Conservation (phyloP, 495 filamentous ascomycete genomes). For the Penicillium canescens region DNA sequence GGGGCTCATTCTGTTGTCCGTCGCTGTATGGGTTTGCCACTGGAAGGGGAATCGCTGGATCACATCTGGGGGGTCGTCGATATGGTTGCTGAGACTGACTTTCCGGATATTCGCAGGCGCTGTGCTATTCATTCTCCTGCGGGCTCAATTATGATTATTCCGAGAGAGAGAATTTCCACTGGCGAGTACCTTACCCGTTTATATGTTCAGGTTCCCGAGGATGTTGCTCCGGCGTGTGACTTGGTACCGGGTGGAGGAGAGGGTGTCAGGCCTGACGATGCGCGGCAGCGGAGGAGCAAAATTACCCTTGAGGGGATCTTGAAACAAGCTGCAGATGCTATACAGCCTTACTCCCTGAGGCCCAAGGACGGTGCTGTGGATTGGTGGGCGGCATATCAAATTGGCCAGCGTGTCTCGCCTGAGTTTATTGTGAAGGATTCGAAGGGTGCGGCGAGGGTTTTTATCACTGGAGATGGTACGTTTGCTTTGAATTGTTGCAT, state of each 20-base stretch:
- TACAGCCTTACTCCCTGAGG: slow-evolving; percentile 37
- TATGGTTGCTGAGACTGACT: slow-evolving; percentile 34
- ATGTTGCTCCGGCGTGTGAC: no score
- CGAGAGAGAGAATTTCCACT: slow-evolving; percentile 26
- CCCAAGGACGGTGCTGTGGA: slow-evolving; percentile 19
- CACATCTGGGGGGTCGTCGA: slow-evolving; percentile 44
- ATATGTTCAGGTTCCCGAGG: slow-evolving; percentile 51
- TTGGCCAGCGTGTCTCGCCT: slow-evolving; percentile 35
- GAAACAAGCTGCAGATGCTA: slow-evolving; percentile 25
- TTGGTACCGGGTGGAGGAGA: no score
- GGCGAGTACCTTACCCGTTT: slow-evolving; percentile 58
- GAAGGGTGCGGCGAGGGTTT: slow-evolving; percentile 40
- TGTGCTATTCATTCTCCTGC: slow-evolving; percentile 31
- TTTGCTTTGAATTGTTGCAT: no score
- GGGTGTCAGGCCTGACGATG: slow-evolving; percentile 13
- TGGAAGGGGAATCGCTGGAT: slow-evolving; percentile 42
- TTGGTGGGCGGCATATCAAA: slow-evolving; percentile 36
- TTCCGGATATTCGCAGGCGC: slow-evolving; percentile 38
- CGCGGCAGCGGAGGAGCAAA: slow-evolving; percentile 18
- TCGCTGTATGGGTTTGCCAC: slow-evolving; percentile 39
- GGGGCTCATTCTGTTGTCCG: slow-evolving; percentile 32
- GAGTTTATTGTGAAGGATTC: slow-evolving; percentile 50
- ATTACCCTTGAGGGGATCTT: slow-evolving; percentile 35
- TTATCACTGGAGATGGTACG: slow-evolving; percentile 59
- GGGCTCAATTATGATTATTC: slow-evolving; percentile 35